Evolutionary conservation across 1,139 yeast genomes (phyloP), one percentile per base, ranked within the genome.

Genomic region (Hyphopichia buzzinii): DNA sequence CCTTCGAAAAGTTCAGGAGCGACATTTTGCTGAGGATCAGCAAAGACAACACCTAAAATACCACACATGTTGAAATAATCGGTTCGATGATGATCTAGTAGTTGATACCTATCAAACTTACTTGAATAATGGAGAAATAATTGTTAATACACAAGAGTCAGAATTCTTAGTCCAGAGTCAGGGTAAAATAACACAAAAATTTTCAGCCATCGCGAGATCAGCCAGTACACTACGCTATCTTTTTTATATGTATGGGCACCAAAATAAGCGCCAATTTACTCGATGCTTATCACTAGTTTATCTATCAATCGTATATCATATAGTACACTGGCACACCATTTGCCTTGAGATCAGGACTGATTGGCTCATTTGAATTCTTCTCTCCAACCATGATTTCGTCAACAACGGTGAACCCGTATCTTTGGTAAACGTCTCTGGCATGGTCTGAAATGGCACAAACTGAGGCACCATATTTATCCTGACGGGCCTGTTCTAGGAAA

Each of bases 1-100:
- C 96, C 97, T 61, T 92, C 98, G 44, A 88, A 82, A 38, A 92
- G 71, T 57, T 90, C 97, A 8, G 95, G 81, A 15, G 96, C 94
- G 36, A 86, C 97, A 40, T 77, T 74, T 36, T 74, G 75, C 23
- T 71, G 64, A 48, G 81, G 84, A 60, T 89, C 87, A 11, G 96
- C 88, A 43, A 88, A 72, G 33, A 88, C 85, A 39, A 90, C 74
- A 43, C 96, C 98, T 52, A 90, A 69, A 46, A 92, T 84, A 52
- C 98, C 99, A 79, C 99, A 92, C 99, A 88, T 88, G 32, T 19
- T 10, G 23, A 19, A 6, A n/a, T n/a, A n/a, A n/a, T n/a, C n/a
- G n/a, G 16, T 22, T n/a, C 14, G 14, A 13, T 26, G 13, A 25
- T 25, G 28, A 10, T 16, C 14, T 10, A 25, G 28, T 14, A 25